Base-by-base conservation (phyloP, 1,284 basidiomycete species). In the Laetiporus sulphureus region DNA sequence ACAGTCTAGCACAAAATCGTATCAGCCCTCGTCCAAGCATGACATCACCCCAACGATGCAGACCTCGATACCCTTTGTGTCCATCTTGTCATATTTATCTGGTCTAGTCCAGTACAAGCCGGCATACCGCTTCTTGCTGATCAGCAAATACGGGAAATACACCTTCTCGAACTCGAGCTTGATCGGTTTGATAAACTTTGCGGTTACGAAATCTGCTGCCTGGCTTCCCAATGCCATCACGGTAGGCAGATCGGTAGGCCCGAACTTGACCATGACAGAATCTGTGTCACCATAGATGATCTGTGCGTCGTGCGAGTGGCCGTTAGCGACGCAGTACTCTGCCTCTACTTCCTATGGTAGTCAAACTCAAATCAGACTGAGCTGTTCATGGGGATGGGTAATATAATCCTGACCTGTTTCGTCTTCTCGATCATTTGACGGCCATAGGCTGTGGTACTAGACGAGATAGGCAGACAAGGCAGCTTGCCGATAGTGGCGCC, bases 121-220 rank as follows among this genome's bases (percentile, higher is more conserved):
- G 2, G 94, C 93, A 63, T 98, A 98, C 24, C 94, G 81, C 65
- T 98, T 98, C 67, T 97, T 98, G 73, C 72, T 96, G 64, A 98
- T 98, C 30, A 98, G 79, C 39, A 98, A 66, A 60, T 97, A 98
- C 3, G 93, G 93, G 61, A 88, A 97, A 65, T 98, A 98, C 1
- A 97, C 92, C 61, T 98, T 97, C 61, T 98, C 93, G 66, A 98
- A 98, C 62, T 97, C 94, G 15, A 98, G 77, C 60, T 96, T 97
- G 71, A 97, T 97, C 0, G 94, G 93, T 56, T 86, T 86, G 55
- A 92, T 69, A 63, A 98, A 98, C 60, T 92, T 91, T 29, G 72
- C 62, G 0, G 93, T 93, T 5, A 99, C 95, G n/a, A 90, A 75
- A 22, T 89, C 83, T 1, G 96, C 96, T 1, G 96, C 96, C 66